phyloP scores from a whole-genome alignment of 148 eudicot species.

The Persicaria maculosa region DNA sequence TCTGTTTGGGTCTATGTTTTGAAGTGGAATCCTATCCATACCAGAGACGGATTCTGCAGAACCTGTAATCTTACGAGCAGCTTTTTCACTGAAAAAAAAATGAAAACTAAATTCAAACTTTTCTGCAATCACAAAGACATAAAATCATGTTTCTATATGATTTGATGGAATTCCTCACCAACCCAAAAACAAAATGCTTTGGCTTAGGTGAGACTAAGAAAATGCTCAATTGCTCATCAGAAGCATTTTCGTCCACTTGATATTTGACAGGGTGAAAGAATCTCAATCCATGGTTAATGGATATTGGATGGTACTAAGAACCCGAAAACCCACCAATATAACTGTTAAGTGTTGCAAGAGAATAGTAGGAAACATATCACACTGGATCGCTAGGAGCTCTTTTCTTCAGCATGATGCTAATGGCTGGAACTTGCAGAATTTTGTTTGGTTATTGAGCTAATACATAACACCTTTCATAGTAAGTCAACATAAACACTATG shows the following conservation, averaged over 20 bases:
- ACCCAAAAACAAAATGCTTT: background rate
- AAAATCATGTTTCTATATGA: background rate
- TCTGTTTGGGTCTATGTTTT: slow-evolving; percentile 32
- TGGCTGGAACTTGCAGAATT: background rate
- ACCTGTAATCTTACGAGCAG: background rate
- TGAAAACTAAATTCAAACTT: background rate
- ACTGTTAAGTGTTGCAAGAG: background rate
- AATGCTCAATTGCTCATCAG: background rate
- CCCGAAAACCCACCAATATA: too few relatives aligned
- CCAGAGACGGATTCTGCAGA: slow-evolving; percentile 5
- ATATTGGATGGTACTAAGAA: too few relatives aligned
- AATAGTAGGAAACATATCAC: background rate
- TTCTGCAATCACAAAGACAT: background rate
- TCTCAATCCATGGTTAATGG: background rate
- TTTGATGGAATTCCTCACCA: background rate
- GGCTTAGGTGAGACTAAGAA: background rate
- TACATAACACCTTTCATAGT: background rate
- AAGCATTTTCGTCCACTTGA: background rate
- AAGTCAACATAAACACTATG: background rate
- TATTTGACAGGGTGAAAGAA: background rate
- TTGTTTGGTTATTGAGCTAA: background rate
- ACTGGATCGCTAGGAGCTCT: background rate
- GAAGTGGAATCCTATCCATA: slow-evolving; percentile 43
- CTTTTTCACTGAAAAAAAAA: background rate
- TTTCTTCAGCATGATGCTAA: background rate